phyloP scores from a whole-genome alignment of 106 monocot species.

The Narthecium ossifragum region DNA sequence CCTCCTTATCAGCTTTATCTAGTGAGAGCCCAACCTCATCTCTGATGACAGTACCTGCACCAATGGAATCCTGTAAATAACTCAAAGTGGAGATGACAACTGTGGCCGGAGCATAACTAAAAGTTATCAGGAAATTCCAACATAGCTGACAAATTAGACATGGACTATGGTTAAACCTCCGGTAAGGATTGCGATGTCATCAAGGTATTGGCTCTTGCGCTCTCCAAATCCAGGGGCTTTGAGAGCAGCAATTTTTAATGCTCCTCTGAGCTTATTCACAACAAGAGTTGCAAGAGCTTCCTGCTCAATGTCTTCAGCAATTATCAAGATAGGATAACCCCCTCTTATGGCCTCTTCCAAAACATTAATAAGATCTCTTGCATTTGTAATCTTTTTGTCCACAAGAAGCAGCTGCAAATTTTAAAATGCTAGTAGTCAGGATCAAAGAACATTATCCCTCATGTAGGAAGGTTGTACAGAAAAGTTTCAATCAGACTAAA shows the following conservation, averaged over 20 bases:
- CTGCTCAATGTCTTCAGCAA: constrained; percentile 95
- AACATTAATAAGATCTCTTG: constrained; percentile 80
- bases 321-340: constrained; percentile 72
- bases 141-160: neutral
- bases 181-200: constrained; percentile 88
- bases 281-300: constrained; percentile 94
- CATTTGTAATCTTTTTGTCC: constrained; percentile 92
- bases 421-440: too few species aligned
- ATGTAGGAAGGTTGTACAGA: too few species aligned
- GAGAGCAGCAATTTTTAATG: constrained; percentile 86
- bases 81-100: too few species aligned
- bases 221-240: constrained; percentile 98
- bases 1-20: constrained; percentile 44
- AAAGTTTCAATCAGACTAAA: too few species aligned
- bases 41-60: constrained; percentile 37
- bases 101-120: too few species aligned
- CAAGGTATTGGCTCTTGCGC: constrained; percentile 92
- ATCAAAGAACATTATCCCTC: too few species aligned
- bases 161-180: constrained; percentile 39
- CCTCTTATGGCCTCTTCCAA: constrained; percentile 89
- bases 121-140: too few species aligned
- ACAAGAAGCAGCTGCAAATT: constrained; percentile 75
- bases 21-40: constrained; percentile 40
- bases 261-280: constrained; percentile 90
- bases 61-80: too few species aligned